Base-by-base conservation (phyloP, 352 stramenopile genomes). In the Phytopythium litorale region DNA sequence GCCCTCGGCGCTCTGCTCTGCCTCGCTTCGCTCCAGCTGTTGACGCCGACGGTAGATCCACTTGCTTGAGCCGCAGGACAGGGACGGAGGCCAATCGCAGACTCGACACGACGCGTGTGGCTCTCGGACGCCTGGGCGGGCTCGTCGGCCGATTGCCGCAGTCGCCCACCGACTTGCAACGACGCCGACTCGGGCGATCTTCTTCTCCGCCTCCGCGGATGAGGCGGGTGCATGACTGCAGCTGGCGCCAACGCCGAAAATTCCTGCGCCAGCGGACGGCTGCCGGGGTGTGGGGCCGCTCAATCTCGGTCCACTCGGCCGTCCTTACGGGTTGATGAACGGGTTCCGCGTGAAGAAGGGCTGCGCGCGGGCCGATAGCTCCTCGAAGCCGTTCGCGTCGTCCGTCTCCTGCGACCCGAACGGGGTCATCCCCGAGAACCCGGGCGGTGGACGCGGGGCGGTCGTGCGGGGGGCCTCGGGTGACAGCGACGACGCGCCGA, bases 271-370 rank as follows among this genome's bases (percentile, higher is more conserved):
- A n/a, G 16, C 35, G 5, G 45, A 32, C 21, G 15, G 46, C 6
- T 16, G 13, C 23, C 21, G 5, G 23, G 12, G 46, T 15, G 46
- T n/a, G 4, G 11, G 46, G 25, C 32, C 32, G 9, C 23, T 59
- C 33, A 15, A 38, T 30, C 55, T 32, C 21, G 37, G 33, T 52
- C 54, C 7, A 18, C 19, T 0, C 2, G n/a, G 8, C 16, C 33
- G 12, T 2, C 38, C 38, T 60, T 88, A 88, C 48, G 79, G 71
- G 43, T 87, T 89, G 25, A 88, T 68, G 61, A 88, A 91, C 54
- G 76, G 75, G 45, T 87, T 89, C 0, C 74, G 68, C 55, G 74
- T 83, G 66, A 73, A 79, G 35, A 86, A 76, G 25, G 59, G 69
- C 40, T 55, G 65, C n/a, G 42, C 64, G 28, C 65, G 71, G 48